Percentiles rank a stretch among this genome's conserved stretches.
Conservation (phyloP, 2,329 filamentous ascomycete genomes). For the Calonectria honghensis region DNA sequence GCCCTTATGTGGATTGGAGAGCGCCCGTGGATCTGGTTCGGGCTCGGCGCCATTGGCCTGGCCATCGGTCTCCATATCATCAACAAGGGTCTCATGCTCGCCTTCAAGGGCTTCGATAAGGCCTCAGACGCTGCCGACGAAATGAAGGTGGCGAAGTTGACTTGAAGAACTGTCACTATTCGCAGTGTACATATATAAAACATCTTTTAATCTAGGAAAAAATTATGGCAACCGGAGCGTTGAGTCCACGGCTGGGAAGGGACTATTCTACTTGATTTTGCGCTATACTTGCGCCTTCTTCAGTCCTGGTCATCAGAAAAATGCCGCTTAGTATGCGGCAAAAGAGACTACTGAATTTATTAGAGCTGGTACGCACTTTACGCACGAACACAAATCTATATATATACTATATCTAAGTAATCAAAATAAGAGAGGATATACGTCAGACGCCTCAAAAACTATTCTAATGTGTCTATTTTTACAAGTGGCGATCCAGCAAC, state of each 20-base stretch:
- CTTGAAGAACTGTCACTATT: slow-evolving; percentile 34
- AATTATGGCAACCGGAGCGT: slow-evolving; percentile 1
- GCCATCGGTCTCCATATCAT: slow-evolving; percentile 34
- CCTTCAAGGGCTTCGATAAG: slow-evolving; percentile 42
- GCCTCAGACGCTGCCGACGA: slow-evolving; percentile 36
- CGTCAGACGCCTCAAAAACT: not conserved
- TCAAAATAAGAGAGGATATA: not conserved
- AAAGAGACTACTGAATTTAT: not conserved
- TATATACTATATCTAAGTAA: slow-evolving; percentile 4
- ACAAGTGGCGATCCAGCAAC: not conserved
- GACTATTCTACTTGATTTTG: slow-evolving; percentile 6
- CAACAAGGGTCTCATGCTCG: slow-evolving; percentile 42
- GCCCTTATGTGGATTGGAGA: slow-evolving; percentile 68
- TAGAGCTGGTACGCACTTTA: not conserved
- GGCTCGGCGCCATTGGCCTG: slow-evolving; percentile 51
- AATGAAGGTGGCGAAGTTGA: slow-evolving; percentile 49
- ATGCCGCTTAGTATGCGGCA: slow-evolving; percentile 5
- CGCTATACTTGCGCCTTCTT: slow-evolving; percentile 13
- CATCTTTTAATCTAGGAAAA: slow-evolving; percentile 25
- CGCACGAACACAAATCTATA: not conserved
- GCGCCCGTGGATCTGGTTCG: slow-evolving; percentile 57
- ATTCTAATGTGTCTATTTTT: not conserved
- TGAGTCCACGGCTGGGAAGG: not conserved
- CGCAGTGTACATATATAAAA: slow-evolving; percentile 28
- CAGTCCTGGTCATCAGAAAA: not conserved